Percentiles rank a stretch among this genome's conserved stretches.
Evolutionary conservation across 2,329 filamentous ascomycete genomes (phyloP).

Genomic region (Alternaria metachromatica): DNA sequence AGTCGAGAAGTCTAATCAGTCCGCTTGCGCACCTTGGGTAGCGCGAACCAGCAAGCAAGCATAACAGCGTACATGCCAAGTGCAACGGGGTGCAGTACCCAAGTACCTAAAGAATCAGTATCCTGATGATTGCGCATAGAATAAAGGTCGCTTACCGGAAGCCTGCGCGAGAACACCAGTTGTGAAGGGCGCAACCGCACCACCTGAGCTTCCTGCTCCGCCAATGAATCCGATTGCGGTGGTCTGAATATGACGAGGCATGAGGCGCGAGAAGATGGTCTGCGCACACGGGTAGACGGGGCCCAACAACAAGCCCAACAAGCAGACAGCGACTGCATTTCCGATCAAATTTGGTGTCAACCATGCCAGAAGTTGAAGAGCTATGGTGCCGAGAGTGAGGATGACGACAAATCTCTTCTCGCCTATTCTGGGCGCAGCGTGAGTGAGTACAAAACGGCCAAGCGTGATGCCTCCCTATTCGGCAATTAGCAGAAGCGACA

Average conservation of each 20-base stretch:
- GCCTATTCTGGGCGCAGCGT: conserved; percentile 70
- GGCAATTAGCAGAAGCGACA: conserved; percentile 9
- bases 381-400: conserved; percentile 66
- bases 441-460: conserved; percentile 74
- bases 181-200: conserved; percentile 70
- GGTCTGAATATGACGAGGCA: conserved; percentile 66
- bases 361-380: conserved; percentile 81
- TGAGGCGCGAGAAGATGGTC: conserved; percentile 66
- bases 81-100: conserved; percentile 70
- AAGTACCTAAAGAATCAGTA: conserved; percentile 58
- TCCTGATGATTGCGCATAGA: not conserved
- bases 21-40: conserved; percentile 66
- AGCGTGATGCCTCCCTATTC: conserved; percentile 75
- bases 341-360: conserved; percentile 71
- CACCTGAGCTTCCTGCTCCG: conserved; percentile 73
- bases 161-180: conserved; percentile 69
- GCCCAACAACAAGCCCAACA: conserved; percentile 78
- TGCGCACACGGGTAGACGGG: conserved; percentile 79
- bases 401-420: conserved; percentile 73
- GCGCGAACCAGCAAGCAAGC: conserved; percentile 67
- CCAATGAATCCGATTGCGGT: conserved; percentile 71
- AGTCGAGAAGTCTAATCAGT: conserved; percentile 55
- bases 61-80: conserved; percentile 70
- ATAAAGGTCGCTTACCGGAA: not conserved
- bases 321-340: conserved; percentile 55